Conservation (phyloP, 805 yeast genomes). For the Wickerhamomyces alni region DNA sequence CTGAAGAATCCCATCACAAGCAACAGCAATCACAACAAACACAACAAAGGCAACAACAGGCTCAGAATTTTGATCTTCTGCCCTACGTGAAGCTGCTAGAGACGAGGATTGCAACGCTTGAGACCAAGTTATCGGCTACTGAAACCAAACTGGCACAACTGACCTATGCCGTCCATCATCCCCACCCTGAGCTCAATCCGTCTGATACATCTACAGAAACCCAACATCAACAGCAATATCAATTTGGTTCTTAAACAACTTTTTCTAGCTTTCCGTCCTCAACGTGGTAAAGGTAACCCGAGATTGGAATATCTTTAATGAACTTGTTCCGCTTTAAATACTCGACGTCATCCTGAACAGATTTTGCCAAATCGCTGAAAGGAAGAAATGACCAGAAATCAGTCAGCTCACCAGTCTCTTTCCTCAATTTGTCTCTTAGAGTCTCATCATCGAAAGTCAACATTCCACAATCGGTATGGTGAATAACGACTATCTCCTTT, state of each 20-base stretch:
- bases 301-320: constrained; percentile 31
- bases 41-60: neutral
- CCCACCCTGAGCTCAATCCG: too few species aligned
- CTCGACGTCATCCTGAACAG: constrained; percentile 31
- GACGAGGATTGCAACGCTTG: constrained; percentile 15
- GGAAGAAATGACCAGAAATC: constrained; percentile 17
- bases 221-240: neutral
- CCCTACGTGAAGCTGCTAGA: constrained; percentile 20
- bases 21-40: neutral
- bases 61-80: constrained; percentile 6
- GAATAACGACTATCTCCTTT: constrained; percentile 32
- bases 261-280: constrained; percentile 26
- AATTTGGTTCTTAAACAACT: constrained; percentile 4
- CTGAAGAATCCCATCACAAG: neutral
- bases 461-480: constrained; percentile 42
- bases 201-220: too few species aligned
- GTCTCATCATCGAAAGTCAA: constrained; percentile 31
- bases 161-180: constrained; percentile 10
- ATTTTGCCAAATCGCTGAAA: constrained; percentile 27
- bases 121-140: constrained; percentile 13
- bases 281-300: constrained; percentile 34
- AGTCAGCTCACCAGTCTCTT: constrained; percentile 24
- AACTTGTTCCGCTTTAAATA: constrained; percentile 25
- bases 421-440: constrained; percentile 23
- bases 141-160: constrained; percentile 18